Evolutionary conservation across 2,329 filamentous ascomycete genomes (phyloP).

Genomic region (Myrmaecium sp.): DNA sequence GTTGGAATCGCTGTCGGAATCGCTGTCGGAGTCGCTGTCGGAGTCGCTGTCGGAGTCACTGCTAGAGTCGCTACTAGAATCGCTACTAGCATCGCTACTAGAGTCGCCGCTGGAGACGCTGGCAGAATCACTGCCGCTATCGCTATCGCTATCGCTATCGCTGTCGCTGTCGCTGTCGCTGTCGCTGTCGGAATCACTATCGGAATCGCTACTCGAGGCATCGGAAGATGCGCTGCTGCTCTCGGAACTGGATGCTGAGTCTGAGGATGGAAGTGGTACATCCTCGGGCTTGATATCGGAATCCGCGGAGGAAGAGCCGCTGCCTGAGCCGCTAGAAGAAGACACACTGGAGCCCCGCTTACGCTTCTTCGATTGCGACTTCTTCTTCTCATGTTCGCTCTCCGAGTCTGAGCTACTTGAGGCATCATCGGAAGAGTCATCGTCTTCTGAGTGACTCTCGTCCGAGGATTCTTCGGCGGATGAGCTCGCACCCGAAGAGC

Average conservation of each 20-base stretch:
- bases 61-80: constrained; percentile 1
- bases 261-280: neutral
- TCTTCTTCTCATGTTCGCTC: too few species aligned
- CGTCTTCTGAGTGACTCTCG: too few species aligned
- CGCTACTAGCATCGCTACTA: constrained; percentile 9
- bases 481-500: too few species aligned
- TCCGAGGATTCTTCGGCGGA: too few species aligned
- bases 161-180: constrained; percentile 8
- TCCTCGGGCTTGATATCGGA: neutral
- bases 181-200: constrained; percentile 4
- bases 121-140: constrained; percentile 9
- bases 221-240: neutral
- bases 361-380: too few species aligned
- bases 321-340: too few species aligned
- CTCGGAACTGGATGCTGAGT: neutral
- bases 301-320: too few species aligned
- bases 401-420: too few species aligned
- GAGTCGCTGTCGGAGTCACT: constrained; percentile 2
- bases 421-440: too few species aligned
- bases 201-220: too few species aligned
- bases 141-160: constrained; percentile 6
- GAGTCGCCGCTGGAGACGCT: constrained; percentile 6
- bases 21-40: constrained; percentile 4
- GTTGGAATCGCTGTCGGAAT: constrained; percentile 2
- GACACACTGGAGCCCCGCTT: too few species aligned